These are phyloP conservation scores for Blastomyces gilchristii DNA, from an alignment of 2,329 filamentous ascomycete species.

Conservation along the genomic window DNA sequence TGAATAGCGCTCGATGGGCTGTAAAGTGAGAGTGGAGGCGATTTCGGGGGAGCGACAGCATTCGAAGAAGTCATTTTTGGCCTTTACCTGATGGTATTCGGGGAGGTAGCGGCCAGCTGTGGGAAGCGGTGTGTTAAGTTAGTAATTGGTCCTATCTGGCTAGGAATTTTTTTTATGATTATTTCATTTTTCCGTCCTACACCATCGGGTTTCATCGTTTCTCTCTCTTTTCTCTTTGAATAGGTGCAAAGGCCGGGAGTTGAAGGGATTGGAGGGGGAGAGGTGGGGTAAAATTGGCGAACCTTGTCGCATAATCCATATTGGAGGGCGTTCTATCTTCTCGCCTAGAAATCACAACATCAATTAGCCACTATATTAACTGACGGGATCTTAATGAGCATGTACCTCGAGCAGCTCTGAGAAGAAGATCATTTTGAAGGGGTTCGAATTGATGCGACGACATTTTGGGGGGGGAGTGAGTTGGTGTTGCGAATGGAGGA, in stretches of 20 bases:
- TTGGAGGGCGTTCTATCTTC: slow-evolving; percentile 81
- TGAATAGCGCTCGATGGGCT: slow-evolving; percentile 83
- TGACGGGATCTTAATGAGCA: background rate
- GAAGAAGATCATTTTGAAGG: slow-evolving; percentile 82
- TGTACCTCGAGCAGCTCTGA: slow-evolving; percentile 79
- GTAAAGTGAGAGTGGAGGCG: slow-evolving; percentile 83
- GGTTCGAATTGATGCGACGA: slow-evolving; percentile 52
- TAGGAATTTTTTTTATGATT: background rate
- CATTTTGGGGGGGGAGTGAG: slow-evolving; percentile 5
- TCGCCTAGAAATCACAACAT: slow-evolving; percentile 49
- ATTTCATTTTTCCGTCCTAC: background rate
- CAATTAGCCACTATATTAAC: background rate
- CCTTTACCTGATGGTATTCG: slow-evolving; percentile 95
- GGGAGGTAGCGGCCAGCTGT: slow-evolving; percentile 90
- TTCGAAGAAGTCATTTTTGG: slow-evolving; percentile 85
- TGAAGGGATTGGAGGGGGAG: background rate
- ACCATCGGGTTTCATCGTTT: background rate
- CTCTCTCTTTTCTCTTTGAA: background rate
- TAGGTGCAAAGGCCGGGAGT: background rate
- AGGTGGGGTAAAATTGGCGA: slow-evolving; percentile 22
- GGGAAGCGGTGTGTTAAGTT: background rate
- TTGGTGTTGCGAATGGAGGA: background rate
- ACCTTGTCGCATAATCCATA: slow-evolving; percentile 99
- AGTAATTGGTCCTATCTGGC: background rate
- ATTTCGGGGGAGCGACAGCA: slow-evolving; percentile 91